These are phyloP conservation scores for Ochromonas danica DNA, from an alignment of 108 stramenopile genomes.

Conservation along the genomic window DNA sequence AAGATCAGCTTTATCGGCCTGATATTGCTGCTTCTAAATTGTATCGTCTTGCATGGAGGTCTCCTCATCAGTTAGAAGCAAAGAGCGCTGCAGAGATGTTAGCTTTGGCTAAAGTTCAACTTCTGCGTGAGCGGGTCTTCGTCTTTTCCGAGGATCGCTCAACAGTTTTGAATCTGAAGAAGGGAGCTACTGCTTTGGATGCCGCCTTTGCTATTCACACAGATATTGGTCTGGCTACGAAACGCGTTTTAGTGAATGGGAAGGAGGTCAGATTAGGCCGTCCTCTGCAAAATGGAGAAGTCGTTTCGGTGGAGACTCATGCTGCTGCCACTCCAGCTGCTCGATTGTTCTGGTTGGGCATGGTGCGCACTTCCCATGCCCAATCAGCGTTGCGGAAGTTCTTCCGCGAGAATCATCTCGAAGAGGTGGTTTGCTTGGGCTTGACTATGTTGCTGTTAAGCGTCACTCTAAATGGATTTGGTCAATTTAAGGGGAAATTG, in stretches of 20 bases:
- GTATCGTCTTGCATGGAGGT: neutral
- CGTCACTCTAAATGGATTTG: neutral
- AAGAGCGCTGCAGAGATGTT: neutral
- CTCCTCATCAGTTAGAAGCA: neutral
- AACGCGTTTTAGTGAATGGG: slow-evolving; percentile 79
- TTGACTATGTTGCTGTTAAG: neutral
- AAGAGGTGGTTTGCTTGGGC: neutral
- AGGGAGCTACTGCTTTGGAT: slow-evolving; percentile 81
- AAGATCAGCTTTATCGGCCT: slow-evolving; percentile 15
- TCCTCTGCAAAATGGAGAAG: slow-evolving; percentile 80
- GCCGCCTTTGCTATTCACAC: slow-evolving; percentile 86
- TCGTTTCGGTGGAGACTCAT: slow-evolving; percentile 72
- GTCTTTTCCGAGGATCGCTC: slow-evolving; percentile 76
- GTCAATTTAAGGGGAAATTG: no score
- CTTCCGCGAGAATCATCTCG: neutral
- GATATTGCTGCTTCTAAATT: neutral
- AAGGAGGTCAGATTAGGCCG: slow-evolving; percentile 60
- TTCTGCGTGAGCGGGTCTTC: slow-evolving; percentile 83
- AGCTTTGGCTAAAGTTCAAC: slow-evolving; percentile 6
- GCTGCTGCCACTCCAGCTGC: neutral
- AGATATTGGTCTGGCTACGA: slow-evolving; percentile 70
- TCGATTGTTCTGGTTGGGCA: neutral
- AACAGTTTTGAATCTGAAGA: slow-evolving; percentile 79
- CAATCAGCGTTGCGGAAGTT: neutral
- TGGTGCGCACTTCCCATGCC: neutral